Base-by-base conservation (phyloP, 805 yeast genomes). In the Scheffersomyces stipitis region DNA sequence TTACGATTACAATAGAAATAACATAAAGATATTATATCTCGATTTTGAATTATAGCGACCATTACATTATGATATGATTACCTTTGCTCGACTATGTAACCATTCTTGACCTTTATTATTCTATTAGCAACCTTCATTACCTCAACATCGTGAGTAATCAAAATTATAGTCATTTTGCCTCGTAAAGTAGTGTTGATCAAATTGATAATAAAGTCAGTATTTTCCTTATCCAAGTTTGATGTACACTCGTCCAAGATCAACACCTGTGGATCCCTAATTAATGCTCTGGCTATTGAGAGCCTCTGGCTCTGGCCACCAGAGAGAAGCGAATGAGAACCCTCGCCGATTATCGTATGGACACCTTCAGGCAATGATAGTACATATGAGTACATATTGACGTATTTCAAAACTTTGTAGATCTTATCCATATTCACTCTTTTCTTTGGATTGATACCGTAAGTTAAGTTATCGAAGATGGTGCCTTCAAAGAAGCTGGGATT, bases 221-320 rank as follows among this genome's bases (percentile, higher is more conserved):
- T 84, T 14, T 69, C 74, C 0, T 81, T 69, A 55, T 93, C 99
- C 33, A 93, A 65, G 0, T 96, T 85, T 0, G 97, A 81, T 0
- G 98, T 89, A 48, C 90, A 83, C 56, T 93, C 99, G 60, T 93
- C 99, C 33, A 93, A 59, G 4, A 93, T 69, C n/a, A 81, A 67
- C 7, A 81, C 46, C 20, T 66, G 64, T 0, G 97, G 93, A 15
- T 71, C 66, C 26, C 90, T 62, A 4, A 90, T 40, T 3, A 93
- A 44, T 0, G 96, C 93, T 34, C 98, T 71, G 0, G 91, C 96
- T 34, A 93, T 78, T 0, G 93, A 81, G 2, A 93, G 56, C 38
- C 97, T 64, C 56, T 93, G 98, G 6, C 83, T 70, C 57, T 93
- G 98, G 2, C 99, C 99, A 18, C 96, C 95, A 1, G 97, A 89